Base-by-base conservation (phyloP, 768 basidiomycete species). In the Albatrellus ellisii region DNA sequence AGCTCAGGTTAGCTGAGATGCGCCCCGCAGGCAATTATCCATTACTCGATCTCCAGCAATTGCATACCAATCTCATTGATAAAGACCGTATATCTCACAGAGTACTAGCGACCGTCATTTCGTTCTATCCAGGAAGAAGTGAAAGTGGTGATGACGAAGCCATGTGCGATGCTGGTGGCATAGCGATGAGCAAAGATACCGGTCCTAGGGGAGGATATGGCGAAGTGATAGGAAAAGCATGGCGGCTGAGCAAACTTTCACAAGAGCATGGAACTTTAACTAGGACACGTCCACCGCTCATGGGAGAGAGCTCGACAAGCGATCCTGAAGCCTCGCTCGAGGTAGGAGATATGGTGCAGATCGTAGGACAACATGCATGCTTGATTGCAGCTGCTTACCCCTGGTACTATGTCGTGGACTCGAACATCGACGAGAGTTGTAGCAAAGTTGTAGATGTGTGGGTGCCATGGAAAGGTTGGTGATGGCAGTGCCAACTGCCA, bases 401-500 rank as follows among this genome's bases (percentile, higher is more conserved):
- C 1, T 89, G 83, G 85, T 86, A 79, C 56, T 89, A 89, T 54
- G 64, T 90, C 15, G 75, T 89, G 2, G 87, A 90, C 49, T 72
- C 72, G 6, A 64, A 64, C n/a, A 55, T 63, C 24, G n/a, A 12
- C 35, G 35, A 65, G 64, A 14, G 65, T 60, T 17, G 24, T 10
- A 39, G 69, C 28, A 56, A 48, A 22, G 76, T 88, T 6, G 74
- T 78, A 15, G 87, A 90, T 58, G 63, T 90, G 22, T 90, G 88
- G 88, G 77, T 88, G 33, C 75, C 86, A 6, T 88, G 86, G 83
- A 92, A 89, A 59, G 87, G 86, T 0, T 90, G 88, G 88, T 92
- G 32, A 37, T 26, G 6, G 6, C 4, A 7, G 15, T 7, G 32
- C 6, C 2, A 25, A 6, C 18, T 11, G 15, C 1, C 10, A 18